phyloP scores from a whole-genome alignment of 306 rosid genomes.

The Begonia fuchsioides region DNA sequence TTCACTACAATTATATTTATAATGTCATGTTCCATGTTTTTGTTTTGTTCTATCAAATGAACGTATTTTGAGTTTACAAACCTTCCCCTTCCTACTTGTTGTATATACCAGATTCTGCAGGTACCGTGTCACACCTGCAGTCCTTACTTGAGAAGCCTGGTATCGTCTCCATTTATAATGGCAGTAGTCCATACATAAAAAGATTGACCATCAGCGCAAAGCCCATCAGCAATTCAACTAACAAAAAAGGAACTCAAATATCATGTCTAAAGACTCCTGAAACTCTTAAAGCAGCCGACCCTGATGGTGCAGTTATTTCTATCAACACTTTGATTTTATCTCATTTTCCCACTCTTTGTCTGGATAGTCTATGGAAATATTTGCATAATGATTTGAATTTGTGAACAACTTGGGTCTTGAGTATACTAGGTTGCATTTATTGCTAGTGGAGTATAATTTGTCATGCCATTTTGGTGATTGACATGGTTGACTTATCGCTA shows the following conservation, averaged over 20 bases:
- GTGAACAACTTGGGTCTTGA: too few relatives aligned
- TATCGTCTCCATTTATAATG: constrained; percentile 26
- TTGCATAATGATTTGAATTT: too few relatives aligned
- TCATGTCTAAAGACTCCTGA: constrained; percentile 56
- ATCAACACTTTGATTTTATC: background rate
- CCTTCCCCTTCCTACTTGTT: background rate
- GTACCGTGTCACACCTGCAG: constrained; percentile 29
- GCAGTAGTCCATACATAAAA: constrained; percentile 23
- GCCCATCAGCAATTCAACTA: constrained; percentile 21
- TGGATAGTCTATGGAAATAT: too few relatives aligned
- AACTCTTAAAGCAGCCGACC: constrained; percentile 27
- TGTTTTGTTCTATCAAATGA: too few relatives aligned
- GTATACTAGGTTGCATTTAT: too few relatives aligned
- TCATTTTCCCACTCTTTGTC: too few relatives aligned
- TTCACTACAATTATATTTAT: too few relatives aligned
- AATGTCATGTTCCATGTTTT: too few relatives aligned
- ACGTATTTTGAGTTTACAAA: background rate
- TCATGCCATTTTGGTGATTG: too few relatives aligned
- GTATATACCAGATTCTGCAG: constrained; percentile 39
- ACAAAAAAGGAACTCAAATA: constrained; percentile 27
- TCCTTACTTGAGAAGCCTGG: constrained; percentile 47
- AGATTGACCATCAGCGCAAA: constrained; percentile 29
- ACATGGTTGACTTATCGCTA: too few relatives aligned
- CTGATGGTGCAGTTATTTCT: constrained; percentile 39
- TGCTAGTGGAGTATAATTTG: too few relatives aligned